These are phyloP conservation scores for Cyclostephanos tholiformis DNA, from an alignment of 108 stramenopile species.

Conservation along the genomic window DNA sequence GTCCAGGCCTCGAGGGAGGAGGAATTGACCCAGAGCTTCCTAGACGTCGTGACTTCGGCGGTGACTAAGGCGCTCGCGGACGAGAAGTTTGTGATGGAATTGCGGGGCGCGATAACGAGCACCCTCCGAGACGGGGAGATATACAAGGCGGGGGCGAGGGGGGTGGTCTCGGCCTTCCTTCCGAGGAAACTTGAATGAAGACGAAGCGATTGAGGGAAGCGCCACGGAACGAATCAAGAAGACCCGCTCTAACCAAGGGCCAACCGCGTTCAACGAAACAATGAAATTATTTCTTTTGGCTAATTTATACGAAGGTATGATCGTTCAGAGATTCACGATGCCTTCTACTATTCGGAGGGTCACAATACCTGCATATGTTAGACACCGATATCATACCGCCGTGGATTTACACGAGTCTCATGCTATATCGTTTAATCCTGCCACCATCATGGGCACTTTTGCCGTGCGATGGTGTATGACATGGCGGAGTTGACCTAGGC, in stretches of 20 bases:
- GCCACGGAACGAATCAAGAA: too few relatives aligned
- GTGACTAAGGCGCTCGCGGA: conserved; percentile 30
- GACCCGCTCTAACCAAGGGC: too few relatives aligned
- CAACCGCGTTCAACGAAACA: too few relatives aligned
- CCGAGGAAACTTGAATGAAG: too few relatives aligned
- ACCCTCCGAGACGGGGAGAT: conserved; percentile 31
- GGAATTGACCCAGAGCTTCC: conserved; percentile 18
- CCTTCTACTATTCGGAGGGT: too few relatives aligned
- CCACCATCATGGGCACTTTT: conserved; percentile 36
- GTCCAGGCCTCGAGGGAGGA: conserved; percentile 34
- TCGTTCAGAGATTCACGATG: too few relatives aligned
- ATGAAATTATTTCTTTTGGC: not conserved
- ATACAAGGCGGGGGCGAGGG: conserved; percentile 28
- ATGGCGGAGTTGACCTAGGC: too few relatives aligned
- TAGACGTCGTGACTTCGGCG: conserved; percentile 28
- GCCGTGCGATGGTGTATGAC: too few relatives aligned
- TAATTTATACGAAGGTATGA: not conserved
- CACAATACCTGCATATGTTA: too few relatives aligned
- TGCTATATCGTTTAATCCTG: conserved; percentile 25
- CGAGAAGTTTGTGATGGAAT: conserved; percentile 21
- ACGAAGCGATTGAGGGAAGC: too few relatives aligned
- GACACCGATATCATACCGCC: too few relatives aligned
- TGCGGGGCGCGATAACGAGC: conserved; percentile 25
- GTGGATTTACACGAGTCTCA: not conserved
- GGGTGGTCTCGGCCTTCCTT: conserved; percentile 19